Base-by-base conservation (phyloP, 2,329 filamentous ascomycete species). In the Lithohypha guttulata region DNA sequence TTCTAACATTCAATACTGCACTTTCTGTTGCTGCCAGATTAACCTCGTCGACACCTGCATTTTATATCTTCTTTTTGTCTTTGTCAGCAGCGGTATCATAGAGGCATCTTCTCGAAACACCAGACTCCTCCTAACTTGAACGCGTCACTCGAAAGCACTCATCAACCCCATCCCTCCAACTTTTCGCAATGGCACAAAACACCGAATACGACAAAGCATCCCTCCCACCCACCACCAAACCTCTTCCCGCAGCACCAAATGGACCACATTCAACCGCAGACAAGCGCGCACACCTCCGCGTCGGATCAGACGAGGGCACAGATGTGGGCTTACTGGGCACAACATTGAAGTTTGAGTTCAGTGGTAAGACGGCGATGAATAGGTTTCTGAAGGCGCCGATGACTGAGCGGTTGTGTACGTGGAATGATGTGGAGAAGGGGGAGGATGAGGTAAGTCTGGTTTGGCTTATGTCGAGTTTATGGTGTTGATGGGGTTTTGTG, bases 311-410 rank as follows among this genome's bases (percentile, higher is more conserved):
- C 13, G 15, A 13, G 7, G 28, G 47, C 21, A 51, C 46, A n/a
- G 51, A 59, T 42, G 55, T 60, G 0, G 57, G 61, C 2, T 57
- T 64, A 1, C 55, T 75, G 13, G 65, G 57, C 8, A 48, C 63
- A 47, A 65, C 69, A 8, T 58, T 75, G 36, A 55, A 58, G 9
- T 72, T 71, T 42, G 55, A 59, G 14, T 72, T 73, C 54, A 70
- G 69, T 25, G 66, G 69, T 38, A 65, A 62, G 38, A 70, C 67
- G 2, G 77, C 77, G 2, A 69, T 68, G 34, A 81, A 81, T 53
- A 65, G 76, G 15, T 75, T 81, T 51, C 57, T 81, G 47, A 82
- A 82, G 56, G 75, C 64, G 4, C 71, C 79, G 25, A 81, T 81
- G 77, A 73, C 72, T 1, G 79, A 83, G 53, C 63, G 69, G 6